A percentile compares a stretch with the other conserved stretches of the same genome.
Conservation (phyloP, 2,329 filamentous ascomycete genomes). For the Botrytis medusae region DNA sequence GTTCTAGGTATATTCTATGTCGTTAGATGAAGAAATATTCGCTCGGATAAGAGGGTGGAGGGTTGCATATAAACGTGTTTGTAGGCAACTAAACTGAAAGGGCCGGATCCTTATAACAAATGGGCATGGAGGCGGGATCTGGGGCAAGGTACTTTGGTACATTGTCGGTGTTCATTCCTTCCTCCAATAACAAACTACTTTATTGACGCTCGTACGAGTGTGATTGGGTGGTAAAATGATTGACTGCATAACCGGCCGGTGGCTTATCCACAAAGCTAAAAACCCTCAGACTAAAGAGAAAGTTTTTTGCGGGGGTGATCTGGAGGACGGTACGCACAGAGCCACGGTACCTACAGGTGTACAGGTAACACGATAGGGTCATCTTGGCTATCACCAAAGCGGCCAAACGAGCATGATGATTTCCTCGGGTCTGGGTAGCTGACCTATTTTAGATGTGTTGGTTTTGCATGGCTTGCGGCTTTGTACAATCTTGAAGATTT, state of each 20-base stretch:
- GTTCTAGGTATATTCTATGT: background rate
- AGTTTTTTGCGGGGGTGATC: slow-evolving; percentile 6
- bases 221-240: background rate
- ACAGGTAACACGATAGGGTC: background rate
- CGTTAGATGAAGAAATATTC: slow-evolving; percentile 4
- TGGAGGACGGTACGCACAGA: background rate
- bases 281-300: background rate
- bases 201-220: background rate
- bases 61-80: slow-evolving; percentile 5
- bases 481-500: no score
- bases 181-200: background rate
- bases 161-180: background rate
- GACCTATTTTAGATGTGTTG: background rate
- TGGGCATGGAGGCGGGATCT: background rate
- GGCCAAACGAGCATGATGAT: background rate
- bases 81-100: slow-evolving; percentile 3
- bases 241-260: background rate
- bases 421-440: background rate
- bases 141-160: background rate
- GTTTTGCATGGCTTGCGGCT: background rate
- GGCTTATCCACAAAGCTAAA: background rate
- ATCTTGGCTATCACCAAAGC: background rate
- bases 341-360: slow-evolving; percentile 13
- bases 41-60: slow-evolving; percentile 2
- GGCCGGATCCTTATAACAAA: background rate